Base-by-base conservation (phyloP, 2,329 filamentous ascomycete genomes). In the Juglanconis juglandina region DNA sequence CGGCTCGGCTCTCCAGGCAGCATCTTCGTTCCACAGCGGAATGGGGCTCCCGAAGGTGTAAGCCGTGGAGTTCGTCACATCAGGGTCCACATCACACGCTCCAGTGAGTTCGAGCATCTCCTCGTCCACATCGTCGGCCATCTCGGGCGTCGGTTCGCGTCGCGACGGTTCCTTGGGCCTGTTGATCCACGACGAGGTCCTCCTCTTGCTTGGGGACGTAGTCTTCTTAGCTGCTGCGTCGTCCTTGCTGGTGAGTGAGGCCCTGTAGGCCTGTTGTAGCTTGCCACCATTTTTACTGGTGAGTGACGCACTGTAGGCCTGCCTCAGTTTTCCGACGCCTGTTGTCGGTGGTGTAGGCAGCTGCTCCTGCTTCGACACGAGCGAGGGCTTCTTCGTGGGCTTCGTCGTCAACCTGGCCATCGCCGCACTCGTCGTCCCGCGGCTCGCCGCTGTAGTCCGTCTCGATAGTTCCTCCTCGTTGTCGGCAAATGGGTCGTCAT, bases 341-440 rank as follows among this genome's bases (percentile, higher is more conserved):
- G 55, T 52, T 48, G 54, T 30, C 24, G 69, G 66, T 2, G 80
- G 79, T 0, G 77, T 79, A 9, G 76, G 73, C 47, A 78, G 71
- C 53, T 76, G 77, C 59, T 76, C 71, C 59, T 73, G 71, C 32
- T 68, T 77, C 8, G 77, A 71, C 30, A 79, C 63, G 33, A 83
- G 74, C 34, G 74, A 75, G 5, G 77, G 77, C 60, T 76, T 79
- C 64, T 75, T 82, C 5, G 75, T 77, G n/a, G 74, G 72, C 49
- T 71, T 76, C 6, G 77, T 75, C 13, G 74, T 75, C 53, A 81
- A 67, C 51, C 74, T 74, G 34, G 77, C 79, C 80, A 83, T 83
- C 46, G 63, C 73, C 62, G 69, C 70, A 61, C 70, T 67, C 60
- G 63, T 69, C 42, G 63, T 53, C 48, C 61, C 62, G 67, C 66